These are phyloP conservation scores for Calonectria montana DNA, from an alignment of 2,329 filamentous ascomycete species.

Conservation along the genomic window DNA sequence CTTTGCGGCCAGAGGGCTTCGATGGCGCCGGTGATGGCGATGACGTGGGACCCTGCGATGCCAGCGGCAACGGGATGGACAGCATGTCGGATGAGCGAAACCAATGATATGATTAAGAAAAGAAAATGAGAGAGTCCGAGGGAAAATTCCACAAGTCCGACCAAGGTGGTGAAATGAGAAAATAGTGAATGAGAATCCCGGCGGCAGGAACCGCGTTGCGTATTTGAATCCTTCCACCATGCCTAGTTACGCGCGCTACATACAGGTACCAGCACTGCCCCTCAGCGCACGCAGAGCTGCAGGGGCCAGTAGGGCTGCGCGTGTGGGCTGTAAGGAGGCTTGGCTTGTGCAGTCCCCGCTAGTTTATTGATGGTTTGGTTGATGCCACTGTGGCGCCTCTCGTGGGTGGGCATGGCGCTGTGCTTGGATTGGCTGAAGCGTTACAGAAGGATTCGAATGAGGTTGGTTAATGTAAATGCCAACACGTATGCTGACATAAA, in stretches of 20 bases:
- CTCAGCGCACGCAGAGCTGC: background rate
- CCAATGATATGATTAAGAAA: background rate
- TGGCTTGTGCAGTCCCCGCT: background rate
- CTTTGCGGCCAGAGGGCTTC: constrained; percentile 50
- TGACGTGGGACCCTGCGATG: background rate
- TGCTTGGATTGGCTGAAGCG: background rate
- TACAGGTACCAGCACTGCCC: background rate
- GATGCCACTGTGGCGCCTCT: background rate
- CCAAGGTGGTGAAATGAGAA: background rate
- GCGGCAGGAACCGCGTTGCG: background rate
- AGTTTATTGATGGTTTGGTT: background rate
- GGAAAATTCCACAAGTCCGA: background rate
- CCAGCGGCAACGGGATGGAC: constrained; percentile 10
- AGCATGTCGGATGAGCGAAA: background rate
- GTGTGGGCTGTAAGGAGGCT: background rate
- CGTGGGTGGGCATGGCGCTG: background rate
- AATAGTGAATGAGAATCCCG: background rate
- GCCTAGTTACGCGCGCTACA: background rate
- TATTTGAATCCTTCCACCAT: background rate
- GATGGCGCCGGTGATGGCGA: constrained; percentile 19
- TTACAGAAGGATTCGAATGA: background rate
- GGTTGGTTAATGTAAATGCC: background rate
- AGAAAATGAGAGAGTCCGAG: background rate
- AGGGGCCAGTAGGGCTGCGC: background rate
- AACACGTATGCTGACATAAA: background rate